Percentiles rank a stretch among this genome's conserved stretches.
phyloP scores from a whole-genome alignment of 352 stramenopile species.

The Pythium graminicola region DNA sequence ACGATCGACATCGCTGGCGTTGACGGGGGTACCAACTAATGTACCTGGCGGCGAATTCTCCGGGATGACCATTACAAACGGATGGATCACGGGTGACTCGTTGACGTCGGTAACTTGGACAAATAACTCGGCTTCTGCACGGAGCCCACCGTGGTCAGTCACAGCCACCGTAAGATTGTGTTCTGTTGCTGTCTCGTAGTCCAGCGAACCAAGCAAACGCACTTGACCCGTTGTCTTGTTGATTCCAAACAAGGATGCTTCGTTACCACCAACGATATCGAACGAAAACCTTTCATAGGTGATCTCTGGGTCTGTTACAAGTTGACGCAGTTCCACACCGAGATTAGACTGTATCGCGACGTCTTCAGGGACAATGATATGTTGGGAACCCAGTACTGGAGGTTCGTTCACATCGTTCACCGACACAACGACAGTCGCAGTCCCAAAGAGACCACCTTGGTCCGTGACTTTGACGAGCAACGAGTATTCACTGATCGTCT shows the following conservation, averaged over 20 bases:
- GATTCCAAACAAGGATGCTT: slow-evolving; percentile 7
- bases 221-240: slow-evolving; percentile 16
- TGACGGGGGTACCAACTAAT: slow-evolving; percentile 13
- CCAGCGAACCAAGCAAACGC: background rate
- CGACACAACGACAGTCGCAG: slow-evolving; percentile 11
- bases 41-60: slow-evolving; percentile 18
- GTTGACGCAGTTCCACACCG: background rate
- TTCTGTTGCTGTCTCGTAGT: slow-evolving; percentile 11
- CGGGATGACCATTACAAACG: slow-evolving; percentile 18
- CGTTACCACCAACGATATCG: slow-evolving; percentile 16
- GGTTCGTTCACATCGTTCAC: slow-evolving; percentile 34
- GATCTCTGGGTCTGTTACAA: slow-evolving; percentile 21
- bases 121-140: slow-evolving; percentile 8
- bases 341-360: background rate
- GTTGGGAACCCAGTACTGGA: slow-evolving; percentile 15
- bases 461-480: slow-evolving; percentile 21
- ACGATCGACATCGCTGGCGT: slow-evolving; percentile 19
- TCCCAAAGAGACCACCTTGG: slow-evolving; percentile 12
- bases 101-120: slow-evolving; percentile 24
- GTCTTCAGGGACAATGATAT: slow-evolving; percentile 21
- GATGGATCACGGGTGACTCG: slow-evolving; percentile 15
- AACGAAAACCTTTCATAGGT: slow-evolving; percentile 14
- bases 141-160: slow-evolving; percentile 27
- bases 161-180: slow-evolving; percentile 25
- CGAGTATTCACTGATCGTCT: slow-evolving; percentile 13